These are phyloP conservation scores for Aspergillus hancockii DNA, from an alignment of 495 filamentous ascomycete genomes.

Conservation along the genomic window DNA sequence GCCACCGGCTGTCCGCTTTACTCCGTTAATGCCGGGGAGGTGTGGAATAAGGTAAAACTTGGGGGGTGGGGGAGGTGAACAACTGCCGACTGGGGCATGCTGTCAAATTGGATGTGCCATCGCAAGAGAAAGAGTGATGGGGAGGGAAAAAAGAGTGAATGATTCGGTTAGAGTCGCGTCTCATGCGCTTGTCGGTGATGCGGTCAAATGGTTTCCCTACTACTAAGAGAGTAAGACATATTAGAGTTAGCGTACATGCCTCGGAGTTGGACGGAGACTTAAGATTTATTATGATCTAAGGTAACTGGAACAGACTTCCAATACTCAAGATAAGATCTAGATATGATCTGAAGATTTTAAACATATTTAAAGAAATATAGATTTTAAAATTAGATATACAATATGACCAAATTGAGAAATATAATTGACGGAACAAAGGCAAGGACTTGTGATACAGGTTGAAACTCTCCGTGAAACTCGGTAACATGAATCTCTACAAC, in stretches of 20 bases:
- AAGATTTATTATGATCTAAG: neutral
- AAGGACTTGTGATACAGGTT: too few species aligned
- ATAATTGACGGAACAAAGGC: too few species aligned
- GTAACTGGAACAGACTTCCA: too few species aligned
- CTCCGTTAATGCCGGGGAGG: neutral
- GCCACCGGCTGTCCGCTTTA: constrained; percentile 19
- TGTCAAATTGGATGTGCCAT: constrained; percentile 31
- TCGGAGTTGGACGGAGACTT: neutral
- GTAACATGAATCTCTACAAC: too few species aligned
- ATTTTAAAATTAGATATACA: too few species aligned
- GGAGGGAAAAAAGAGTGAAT: constrained; percentile 4
- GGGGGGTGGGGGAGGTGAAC: neutral
- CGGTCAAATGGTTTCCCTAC: neutral
- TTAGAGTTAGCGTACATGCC: neutral
- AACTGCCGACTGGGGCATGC: constrained; percentile 28
- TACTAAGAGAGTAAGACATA: neutral
- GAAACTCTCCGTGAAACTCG: too few species aligned
- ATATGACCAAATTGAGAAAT: too few species aligned
- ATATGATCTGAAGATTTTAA: too few species aligned
- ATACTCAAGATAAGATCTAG: too few species aligned
- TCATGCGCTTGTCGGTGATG: constrained; percentile 1
- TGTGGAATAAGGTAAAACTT: constrained; percentile 1
- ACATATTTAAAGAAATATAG: too few species aligned
- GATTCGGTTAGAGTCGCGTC: constrained; percentile 5
- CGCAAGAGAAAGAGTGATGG: constrained; percentile 15